Evolutionary conservation across 2,329 filamentous ascomycete species (phyloP), one percentile per base, ranked within the genome.

Genomic region (Erysiphe pulchra): DNA sequence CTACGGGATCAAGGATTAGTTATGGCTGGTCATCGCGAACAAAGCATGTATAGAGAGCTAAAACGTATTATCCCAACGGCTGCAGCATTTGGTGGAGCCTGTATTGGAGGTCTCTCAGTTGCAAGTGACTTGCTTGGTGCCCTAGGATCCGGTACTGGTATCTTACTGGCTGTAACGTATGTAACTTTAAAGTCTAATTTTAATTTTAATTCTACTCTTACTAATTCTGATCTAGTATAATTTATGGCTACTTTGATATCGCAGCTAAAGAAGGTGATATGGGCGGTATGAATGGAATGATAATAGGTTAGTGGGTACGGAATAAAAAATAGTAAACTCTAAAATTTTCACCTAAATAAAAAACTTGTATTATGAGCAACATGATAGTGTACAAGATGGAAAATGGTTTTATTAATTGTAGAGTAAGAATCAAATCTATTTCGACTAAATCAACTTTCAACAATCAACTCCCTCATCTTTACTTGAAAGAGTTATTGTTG

Each of bases 41-140:
- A 95, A 73, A 92, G 82, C 71, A 98, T 98, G 90, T 98, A 98
- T 77, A 92, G 92, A 73, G 90, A 98, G 68, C 76, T 98, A 53
- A 98, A 98, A 81, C 81, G 90, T 59, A 90, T 98, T 58, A 98
- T 98, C 53, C 92, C 90, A 52, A 95, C 90, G 49, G 92, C 90
- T 50, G 90, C 90, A 53, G 90, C 92, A 57, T 98, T 98, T 55
- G 90, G 92, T 65, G 90, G 90, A 72, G 90, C 90, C 54, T 95
- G 87, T 71, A 98, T 98, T 69, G 90, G 90, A 69, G 87, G 82
- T 55, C 77, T 98, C 52, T 95, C 87, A 45, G 87, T 98, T 58
- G 77, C 81, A 59, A 92, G 83, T 62, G 90, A 98, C 65, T 77
- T 98, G 52, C 76, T 95, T 64, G 90, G 90, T 56, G 90, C 92